A percentile compares a stretch with the other conserved stretches of the same genome.
These are phyloP conservation scores for Penicillium pulvis DNA, from an alignment of 495 filamentous ascomycete species.

Conservation along the genomic window DNA sequence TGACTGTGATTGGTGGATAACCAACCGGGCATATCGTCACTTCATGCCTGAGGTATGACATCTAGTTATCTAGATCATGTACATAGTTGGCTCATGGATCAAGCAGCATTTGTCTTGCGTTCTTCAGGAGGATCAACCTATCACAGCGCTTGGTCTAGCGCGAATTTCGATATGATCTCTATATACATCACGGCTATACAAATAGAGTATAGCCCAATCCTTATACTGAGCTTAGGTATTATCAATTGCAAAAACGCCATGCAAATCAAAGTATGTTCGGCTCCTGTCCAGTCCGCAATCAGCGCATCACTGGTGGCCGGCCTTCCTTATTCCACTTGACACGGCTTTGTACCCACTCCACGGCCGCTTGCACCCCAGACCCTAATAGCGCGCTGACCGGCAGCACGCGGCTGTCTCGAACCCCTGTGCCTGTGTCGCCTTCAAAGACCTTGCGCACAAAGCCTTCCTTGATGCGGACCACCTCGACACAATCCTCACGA, in stretches of 20 bases:
- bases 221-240: conserved; percentile 3
- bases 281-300: conserved; percentile 17
- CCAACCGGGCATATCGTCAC: neutral
- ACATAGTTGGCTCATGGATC: neutral
- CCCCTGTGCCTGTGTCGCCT: conserved; percentile 80
- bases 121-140: neutral
- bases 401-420: conserved; percentile 87
- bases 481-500: conserved; percentile 95
- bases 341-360: conserved; percentile 89
- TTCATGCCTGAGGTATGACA: too few species aligned
- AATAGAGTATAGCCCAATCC: neutral
- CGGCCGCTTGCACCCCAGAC: conserved; percentile 87
- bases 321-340: conserved; percentile 97
- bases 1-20: neutral
- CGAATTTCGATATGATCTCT: neutral
- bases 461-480: conserved; percentile 94
- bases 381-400: conserved; percentile 90
- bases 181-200: neutral
- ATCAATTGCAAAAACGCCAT: conserved; percentile 24
- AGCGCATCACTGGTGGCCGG: conserved; percentile 91
- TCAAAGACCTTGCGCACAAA: conserved; percentile 92
- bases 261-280: conserved; percentile 17
- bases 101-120: neutral
- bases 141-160: neutral
- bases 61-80: too few species aligned